Evolutionary conservation across 495 filamentous ascomycete species (phyloP).

Genomic region (Podospora anserina): DNA sequence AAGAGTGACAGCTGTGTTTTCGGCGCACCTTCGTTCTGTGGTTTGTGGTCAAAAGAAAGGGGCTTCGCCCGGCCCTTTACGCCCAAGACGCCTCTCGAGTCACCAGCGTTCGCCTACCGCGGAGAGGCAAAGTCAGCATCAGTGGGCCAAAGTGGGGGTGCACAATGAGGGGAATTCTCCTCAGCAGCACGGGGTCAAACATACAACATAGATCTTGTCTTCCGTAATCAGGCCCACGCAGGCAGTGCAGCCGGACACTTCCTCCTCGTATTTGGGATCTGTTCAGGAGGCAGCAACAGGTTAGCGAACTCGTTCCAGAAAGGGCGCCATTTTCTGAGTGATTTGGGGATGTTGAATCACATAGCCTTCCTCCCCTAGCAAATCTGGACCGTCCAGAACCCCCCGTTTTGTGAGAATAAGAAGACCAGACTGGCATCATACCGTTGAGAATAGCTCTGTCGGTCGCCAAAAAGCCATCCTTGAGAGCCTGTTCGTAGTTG

Average conservation of each 20-base stretch:
- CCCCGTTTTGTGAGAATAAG: constrained; percentile 14
- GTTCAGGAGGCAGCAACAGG: constrained; percentile 13
- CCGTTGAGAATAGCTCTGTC: constrained; percentile 94
- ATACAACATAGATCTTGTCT: constrained; percentile 90
- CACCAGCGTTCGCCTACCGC: constrained; percentile 85
- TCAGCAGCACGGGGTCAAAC: constrained; percentile 17
- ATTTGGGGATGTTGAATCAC: background rate
- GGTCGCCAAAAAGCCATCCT: constrained; percentile 95
- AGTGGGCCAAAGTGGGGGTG: constrained; percentile 20
- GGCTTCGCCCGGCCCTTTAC: constrained; percentile 96
- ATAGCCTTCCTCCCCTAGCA: background rate
- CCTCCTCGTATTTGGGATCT: constrained; percentile 96
- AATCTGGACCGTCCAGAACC: constrained; percentile 18
- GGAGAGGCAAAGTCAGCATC: constrained; percentile 20
- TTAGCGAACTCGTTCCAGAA: constrained; percentile 21
- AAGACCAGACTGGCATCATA: constrained; percentile 40
- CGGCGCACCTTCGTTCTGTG: constrained; percentile 84
- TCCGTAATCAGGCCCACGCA: constrained; percentile 83
- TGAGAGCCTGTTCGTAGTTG: constrained; percentile 91
- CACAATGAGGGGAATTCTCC: background rate
- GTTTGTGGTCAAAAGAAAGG: constrained; percentile 96
- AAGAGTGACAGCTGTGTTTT: background rate
- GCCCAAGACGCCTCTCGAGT: constrained; percentile 89
- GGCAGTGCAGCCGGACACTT: constrained; percentile 96
- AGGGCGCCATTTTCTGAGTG: background rate